Base-by-base conservation (phyloP, 495 filamentous ascomycete genomes). In the Patellaria atrata region DNA sequence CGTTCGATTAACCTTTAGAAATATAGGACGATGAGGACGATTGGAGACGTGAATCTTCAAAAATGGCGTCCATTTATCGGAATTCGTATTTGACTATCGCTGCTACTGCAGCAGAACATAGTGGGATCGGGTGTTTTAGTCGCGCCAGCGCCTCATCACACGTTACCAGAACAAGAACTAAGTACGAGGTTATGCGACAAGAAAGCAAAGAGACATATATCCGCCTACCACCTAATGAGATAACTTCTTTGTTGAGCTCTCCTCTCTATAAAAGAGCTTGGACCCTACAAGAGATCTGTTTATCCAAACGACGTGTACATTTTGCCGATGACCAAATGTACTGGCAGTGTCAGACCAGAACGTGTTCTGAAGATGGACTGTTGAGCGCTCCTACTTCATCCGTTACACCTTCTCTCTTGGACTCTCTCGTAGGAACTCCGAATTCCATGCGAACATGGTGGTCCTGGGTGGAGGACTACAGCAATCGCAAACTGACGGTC, bases 211-310 rank as follows among this genome's bases (percentile, higher is more conserved):
- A n/a, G n/a, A n/a, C n/a, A n/a, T n/a, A n/a, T n/a, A n/a, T n/a
- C n/a, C n/a, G n/a, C n/a, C n/a, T n/a, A n/a, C n/a, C n/a, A n/a
- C n/a, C n/a, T n/a, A n/a, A n/a, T n/a, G n/a, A n/a, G n/a, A n/a
- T n/a, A n/a, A n/a, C 13, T 24, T 26, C 16, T 22, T 27, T 22
- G 24, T 19, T 19, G 8, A 37, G 12, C 6, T 33, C 31, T 3
- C 17, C 31, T 22, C 31, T 33, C 7, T 22, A 33, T 20, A n/a
- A 22, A 6, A 23, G 43, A 17, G 43, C 17, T 8, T 46, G 43
- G 39, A 33, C 43, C 15, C n/a, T 46, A n/a, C 43, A 46, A 28
- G 43, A 46, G 27, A 24, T 31, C n/a, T 13, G 27, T 17, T 39
- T 43, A 3, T 31, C 43, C n/a, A 32, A 24, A 11, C 32, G 43